phyloP scores from a whole-genome alignment of 2,329 filamentous ascomycete genomes.

The Trichoderma citrinoviride region DNA sequence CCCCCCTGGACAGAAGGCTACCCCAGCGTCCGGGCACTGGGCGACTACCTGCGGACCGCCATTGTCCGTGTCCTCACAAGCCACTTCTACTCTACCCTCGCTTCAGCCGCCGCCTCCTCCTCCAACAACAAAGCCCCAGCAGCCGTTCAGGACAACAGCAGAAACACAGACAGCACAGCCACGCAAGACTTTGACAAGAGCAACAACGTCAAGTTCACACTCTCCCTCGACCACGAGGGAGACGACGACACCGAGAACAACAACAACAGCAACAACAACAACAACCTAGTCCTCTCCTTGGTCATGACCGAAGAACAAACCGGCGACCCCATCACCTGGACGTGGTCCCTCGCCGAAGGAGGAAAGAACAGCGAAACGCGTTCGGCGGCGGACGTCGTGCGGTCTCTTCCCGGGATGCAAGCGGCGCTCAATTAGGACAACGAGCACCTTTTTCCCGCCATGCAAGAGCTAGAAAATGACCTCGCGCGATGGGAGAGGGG shows the following conservation, averaged over 20 bases:
- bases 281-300: conserved; percentile 26
- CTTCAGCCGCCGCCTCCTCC: not conserved
- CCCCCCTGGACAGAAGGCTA: conserved; percentile 47
- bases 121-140: no score
- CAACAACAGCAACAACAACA: no score
- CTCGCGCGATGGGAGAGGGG: no score
- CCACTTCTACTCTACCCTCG: conserved; percentile 33
- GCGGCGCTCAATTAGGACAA: conserved; percentile 24
- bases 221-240: conserved; percentile 31
- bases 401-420: conserved; percentile 22
- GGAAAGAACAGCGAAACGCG: conserved; percentile 24
- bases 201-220: conserved; percentile 32
- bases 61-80: conserved; percentile 42
- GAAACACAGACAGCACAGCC: conserved; percentile 30
- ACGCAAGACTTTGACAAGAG: conserved; percentile 33
- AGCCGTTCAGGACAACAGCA: not conserved
- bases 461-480: no score
- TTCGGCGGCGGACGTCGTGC: conserved; percentile 29
- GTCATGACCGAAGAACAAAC: conserved; percentile 25
- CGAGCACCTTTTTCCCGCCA: not conserved
- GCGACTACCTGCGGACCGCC: conserved; percentile 47
- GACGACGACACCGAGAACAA: not conserved
- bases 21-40: conserved; percentile 43
- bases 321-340: conserved; percentile 29
- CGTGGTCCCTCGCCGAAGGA: conserved; percentile 29